phyloP scores from a whole-genome alignment of 2,329 filamentous ascomycete genomes.

The Verticillium longisporum region DNA sequence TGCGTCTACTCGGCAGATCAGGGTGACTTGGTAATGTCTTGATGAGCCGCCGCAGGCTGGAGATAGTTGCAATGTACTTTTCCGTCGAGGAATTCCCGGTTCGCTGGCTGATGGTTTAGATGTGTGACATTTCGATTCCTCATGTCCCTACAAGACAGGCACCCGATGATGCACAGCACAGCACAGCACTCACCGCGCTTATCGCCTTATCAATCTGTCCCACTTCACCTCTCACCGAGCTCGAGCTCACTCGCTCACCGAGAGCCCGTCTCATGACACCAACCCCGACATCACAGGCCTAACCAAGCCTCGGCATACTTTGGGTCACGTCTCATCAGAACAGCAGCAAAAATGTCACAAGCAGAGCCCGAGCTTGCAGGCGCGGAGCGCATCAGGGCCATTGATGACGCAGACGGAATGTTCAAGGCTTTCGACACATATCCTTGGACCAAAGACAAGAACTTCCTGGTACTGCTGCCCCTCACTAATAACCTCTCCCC shows the following conservation, averaged over 20 bases:
- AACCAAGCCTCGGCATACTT: background rate
- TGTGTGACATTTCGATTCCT: background rate
- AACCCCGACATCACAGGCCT: background rate
- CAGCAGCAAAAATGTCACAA: conserved; percentile 1
- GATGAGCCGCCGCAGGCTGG: background rate
- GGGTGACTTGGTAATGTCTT: background rate
- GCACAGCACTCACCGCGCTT: background rate
- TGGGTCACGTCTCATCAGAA: background rate
- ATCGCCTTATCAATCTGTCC: background rate
- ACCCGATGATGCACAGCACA: too few relatives aligned
- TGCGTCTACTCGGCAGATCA: background rate
- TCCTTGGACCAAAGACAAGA: conserved; percentile 59
- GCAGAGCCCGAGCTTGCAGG: conserved; percentile 15
- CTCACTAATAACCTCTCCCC: background rate
- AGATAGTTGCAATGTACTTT: background rate
- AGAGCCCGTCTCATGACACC: background rate
- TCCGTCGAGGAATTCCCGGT: background rate
- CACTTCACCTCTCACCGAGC: background rate
- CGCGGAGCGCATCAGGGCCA: conserved; percentile 29
- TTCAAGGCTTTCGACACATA: conserved; percentile 60
- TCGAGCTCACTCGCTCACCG: background rate
- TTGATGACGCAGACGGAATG: conserved; percentile 32
- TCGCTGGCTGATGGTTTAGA: background rate
- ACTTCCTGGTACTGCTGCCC: conserved; percentile 50
- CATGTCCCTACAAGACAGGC: too few relatives aligned